Evolutionary conservation across 305 asterid genomes (phyloP).

Genomic region (Nicotiana rustica): DNA sequence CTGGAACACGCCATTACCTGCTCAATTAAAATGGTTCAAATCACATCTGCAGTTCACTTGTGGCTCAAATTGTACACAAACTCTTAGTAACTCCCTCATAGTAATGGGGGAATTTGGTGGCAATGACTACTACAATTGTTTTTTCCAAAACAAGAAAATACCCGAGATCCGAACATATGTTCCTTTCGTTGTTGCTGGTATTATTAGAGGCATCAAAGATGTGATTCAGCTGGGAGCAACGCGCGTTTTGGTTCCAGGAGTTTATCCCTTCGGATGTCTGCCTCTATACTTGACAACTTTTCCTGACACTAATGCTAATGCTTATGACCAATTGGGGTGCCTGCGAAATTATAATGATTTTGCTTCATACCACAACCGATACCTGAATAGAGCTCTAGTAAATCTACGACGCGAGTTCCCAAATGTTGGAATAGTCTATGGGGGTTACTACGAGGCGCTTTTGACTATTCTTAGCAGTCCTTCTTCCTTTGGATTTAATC

Average conservation of each 20-base stretch:
- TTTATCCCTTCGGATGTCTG: background rate
- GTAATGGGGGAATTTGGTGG: background rate
- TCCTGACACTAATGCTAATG: no score
- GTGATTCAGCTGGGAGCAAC: background rate
- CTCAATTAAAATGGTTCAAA: slow-evolving; percentile 36
- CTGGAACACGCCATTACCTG: background rate
- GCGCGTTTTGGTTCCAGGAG: background rate
- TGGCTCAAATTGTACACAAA: background rate
- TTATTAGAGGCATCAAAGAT: background rate
- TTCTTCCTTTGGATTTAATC: slow-evolving; percentile 34
- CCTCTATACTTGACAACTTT: background rate
- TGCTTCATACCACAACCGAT: no score
- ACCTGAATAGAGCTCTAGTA: no score
- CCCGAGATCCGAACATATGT: background rate
- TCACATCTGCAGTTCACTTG: no score
- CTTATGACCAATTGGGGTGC: slow-evolving; percentile 7
- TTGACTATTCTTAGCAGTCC: no score
- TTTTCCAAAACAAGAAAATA: background rate
- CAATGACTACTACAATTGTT: background rate
- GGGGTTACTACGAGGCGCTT: no score
- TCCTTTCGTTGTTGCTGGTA: background rate
- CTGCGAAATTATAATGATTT: no score
- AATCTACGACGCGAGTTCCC: no score
- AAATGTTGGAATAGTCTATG: no score
- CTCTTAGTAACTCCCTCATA: background rate